Percentiles rank a stretch among this genome's conserved stretches.
These are phyloP conservation scores for Sclerotinia glacialis DNA, from an alignment of 2,329 filamentous ascomycete species.

Conservation along the genomic window DNA sequence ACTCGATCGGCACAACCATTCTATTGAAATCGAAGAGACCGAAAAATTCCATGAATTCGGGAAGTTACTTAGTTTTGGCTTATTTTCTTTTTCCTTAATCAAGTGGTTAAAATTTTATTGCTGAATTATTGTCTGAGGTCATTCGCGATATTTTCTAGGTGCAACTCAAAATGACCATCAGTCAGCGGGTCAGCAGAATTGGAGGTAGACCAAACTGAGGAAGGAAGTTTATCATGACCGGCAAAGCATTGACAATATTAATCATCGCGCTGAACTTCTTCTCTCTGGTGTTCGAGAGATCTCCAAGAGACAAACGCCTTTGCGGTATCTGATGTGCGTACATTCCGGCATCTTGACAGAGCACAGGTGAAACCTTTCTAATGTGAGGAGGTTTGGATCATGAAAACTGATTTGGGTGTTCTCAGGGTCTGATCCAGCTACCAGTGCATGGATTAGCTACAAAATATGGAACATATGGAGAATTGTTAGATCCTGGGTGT, in stretches of 20 bases:
- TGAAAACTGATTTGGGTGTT: not conserved
- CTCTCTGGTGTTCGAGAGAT: not conserved
- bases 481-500: not conserved
- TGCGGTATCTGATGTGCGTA: not conserved
- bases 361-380: not conserved
- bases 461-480: not conserved
- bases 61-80: not conserved
- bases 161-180: not conserved
- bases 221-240: not conserved
- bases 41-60: not conserved
- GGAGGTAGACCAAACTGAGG: not conserved
- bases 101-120: not conserved
- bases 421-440: not conserved
- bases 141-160: not conserved
- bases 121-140: not conserved
- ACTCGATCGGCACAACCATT: not conserved
- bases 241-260: not conserved
- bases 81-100: not conserved
- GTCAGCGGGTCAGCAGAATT: not conserved
- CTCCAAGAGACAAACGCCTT: not conserved
- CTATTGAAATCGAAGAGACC: not conserved
- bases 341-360: not conserved
- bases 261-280: not conserved
- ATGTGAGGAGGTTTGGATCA: not conserved
- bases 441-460: not conserved